phyloP scores from a whole-genome alignment of 345 rosid genomes.

The Abelmoschus esculentus region DNA sequence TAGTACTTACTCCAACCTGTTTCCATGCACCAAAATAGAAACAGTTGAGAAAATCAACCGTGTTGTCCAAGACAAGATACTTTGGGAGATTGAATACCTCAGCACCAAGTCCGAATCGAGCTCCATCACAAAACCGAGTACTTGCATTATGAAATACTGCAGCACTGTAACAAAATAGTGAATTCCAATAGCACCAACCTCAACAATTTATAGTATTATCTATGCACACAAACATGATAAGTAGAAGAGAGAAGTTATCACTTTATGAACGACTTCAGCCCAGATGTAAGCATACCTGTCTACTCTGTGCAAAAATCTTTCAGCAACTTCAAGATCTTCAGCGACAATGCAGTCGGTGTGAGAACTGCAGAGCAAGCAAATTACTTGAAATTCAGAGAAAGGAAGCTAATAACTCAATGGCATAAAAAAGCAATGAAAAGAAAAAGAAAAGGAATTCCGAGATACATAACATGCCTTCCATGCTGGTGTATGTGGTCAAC shows the following conservation, averaged over 20 bases:
- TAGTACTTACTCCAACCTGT: slow-evolving; percentile 65
- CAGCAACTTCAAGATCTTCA: slow-evolving; percentile 37
- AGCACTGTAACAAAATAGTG: slow-evolving; percentile 33
- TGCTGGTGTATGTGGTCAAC: slow-evolving; percentile 58
- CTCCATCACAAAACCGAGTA: slow-evolving; percentile 70
- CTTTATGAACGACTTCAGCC: background rate
- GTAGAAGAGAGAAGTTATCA: background rate
- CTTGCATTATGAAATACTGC: slow-evolving; percentile 76
- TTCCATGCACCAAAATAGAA: slow-evolving; percentile 1
- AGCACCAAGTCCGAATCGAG: slow-evolving; percentile 71
- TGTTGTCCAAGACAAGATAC: background rate
- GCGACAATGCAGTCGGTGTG: slow-evolving; percentile 48
- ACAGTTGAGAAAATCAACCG: background rate
- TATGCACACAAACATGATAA: background rate
- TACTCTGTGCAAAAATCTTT: slow-evolving; percentile 33
- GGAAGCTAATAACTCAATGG: background rate
- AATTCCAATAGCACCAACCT: background rate
- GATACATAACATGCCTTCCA: slow-evolving; percentile 42
- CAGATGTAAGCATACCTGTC: slow-evolving; percentile 30
- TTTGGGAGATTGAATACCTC: slow-evolving; percentile 35
- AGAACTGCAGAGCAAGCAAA: slow-evolving; percentile 25
- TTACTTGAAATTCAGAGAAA: background rate
- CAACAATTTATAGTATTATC: too few species aligned
- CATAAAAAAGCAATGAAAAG: background rate
- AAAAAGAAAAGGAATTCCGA: background rate